Base-by-base conservation (phyloP, 139 green algal species). In the Tetradesmus lagerheimii region DNA sequence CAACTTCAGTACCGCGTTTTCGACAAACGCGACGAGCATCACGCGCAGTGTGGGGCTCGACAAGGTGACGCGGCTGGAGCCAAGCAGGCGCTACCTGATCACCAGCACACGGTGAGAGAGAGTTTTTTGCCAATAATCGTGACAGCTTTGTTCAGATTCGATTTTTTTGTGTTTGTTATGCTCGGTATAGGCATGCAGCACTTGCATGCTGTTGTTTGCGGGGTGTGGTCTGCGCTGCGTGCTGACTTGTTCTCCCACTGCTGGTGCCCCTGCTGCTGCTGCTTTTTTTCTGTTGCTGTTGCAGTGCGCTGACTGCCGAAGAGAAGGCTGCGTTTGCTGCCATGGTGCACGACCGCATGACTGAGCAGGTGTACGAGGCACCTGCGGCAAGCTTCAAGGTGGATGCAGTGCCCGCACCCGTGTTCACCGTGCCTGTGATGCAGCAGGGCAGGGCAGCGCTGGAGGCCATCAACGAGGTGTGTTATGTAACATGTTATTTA, bases 11-110 rank as follows among this genome's bases (percentile, higher is more conserved):
- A 99, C 98, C 16, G 98, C 98, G 37, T 99, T 96, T 94, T 98
- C 95, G 76, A 95, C 98, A 87, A 99, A 99, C 92, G 98, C 97
- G 15, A 95, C 99, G n/a, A 98, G 96, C 89, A 99, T 99, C 91
- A 99, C 97, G 89, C 76, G 91, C 34, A 95, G 92, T n/a, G 98
- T 95, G 86, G 97, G 97, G 50, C 94, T 99, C 39, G 89, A 47
- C 86, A 95, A 98, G 85, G 95, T 99, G 4, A 93, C 90, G 20
- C 95, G 97, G 67, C 85, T 99, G 43, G 98, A 99, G 94, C 88
- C 93, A 23, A 97, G 92, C 45, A 91, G 95, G 34, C 94, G 98
- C 45, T 99, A 94, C 88, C 81, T 93, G 66, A 89, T 99, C 57
- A 91, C 92, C 74, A 91, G 88, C 27, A 89, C 83, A 11, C 89